These are phyloP conservation scores for Conticribra weissflogii DNA, from an alignment of 108 stramenopile genomes.

Conservation along the genomic window DNA sequence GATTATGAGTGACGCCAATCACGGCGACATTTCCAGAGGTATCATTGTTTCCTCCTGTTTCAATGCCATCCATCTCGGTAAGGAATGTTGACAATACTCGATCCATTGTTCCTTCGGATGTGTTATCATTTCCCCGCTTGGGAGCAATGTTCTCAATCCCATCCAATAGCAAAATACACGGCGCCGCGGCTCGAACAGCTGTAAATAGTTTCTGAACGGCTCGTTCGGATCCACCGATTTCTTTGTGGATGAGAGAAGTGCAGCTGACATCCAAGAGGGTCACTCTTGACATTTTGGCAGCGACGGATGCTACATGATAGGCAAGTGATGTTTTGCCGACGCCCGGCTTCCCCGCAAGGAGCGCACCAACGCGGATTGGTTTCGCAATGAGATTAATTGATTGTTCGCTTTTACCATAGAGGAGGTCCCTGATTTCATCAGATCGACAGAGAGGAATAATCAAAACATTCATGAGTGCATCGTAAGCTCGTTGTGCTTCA, in stretches of 20 bases:
- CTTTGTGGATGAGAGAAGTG: slow-evolving; percentile 85
- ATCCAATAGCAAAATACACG: slow-evolving; percentile 84
- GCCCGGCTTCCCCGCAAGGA: slow-evolving; percentile 73
- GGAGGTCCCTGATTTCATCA: slow-evolving; percentile 51
- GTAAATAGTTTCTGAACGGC: slow-evolving; percentile 68
- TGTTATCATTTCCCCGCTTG: slow-evolving; percentile 80
- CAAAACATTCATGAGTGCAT: slow-evolving; percentile 66
- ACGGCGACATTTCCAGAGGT: slow-evolving; percentile 56
- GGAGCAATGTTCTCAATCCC: slow-evolving; percentile 85
- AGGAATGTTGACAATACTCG: slow-evolving; percentile 83
- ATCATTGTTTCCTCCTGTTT: slow-evolving; percentile 7
- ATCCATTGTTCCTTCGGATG: slow-evolving; percentile 90
- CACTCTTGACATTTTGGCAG: slow-evolving; percentile 60
- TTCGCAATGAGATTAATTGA: slow-evolving; percentile 11
- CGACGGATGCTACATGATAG: slow-evolving; percentile 63
- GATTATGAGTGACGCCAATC: slow-evolving; percentile 80
- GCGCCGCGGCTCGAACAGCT: slow-evolving; percentile 72
- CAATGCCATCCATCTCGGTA: slow-evolving; percentile 84
- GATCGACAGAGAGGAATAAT: slow-evolving; percentile 76
- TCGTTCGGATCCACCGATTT: slow-evolving; percentile 83
- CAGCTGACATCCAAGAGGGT: slow-evolving; percentile 84
- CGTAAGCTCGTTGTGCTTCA: slow-evolving; percentile 56
- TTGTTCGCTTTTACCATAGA: slow-evolving; percentile 37
- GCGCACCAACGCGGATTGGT: slow-evolving; percentile 69
- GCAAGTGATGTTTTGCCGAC: slow-evolving; percentile 77